Percentiles rank a stretch among this genome's conserved stretches.
These are phyloP conservation scores for Claviceps humidiphila DNA, from an alignment of 2,329 filamentous ascomycete genomes.

Conservation along the genomic window DNA sequence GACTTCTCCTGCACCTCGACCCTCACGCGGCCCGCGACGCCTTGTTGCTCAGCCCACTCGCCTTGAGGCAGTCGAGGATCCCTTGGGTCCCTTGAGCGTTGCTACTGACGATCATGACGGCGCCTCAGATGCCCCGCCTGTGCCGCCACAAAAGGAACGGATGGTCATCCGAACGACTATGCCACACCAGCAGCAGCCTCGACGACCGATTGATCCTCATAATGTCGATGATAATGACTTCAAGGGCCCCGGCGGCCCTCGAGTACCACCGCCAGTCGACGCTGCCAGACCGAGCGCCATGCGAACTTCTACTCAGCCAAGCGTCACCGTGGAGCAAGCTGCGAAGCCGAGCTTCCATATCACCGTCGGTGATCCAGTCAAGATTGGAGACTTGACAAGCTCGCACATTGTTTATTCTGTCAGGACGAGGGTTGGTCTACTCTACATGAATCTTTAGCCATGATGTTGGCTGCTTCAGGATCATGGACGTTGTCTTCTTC, in stretches of 20 bases:
- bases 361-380: slow-evolving; percentile 88
- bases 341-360: slow-evolving; percentile 87
- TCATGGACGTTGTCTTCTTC: not conserved
- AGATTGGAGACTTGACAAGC: slow-evolving; percentile 91
- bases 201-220: slow-evolving; percentile 42
- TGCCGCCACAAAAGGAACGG: slow-evolving; percentile 54
- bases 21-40: slow-evolving; percentile 41
- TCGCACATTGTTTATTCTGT: slow-evolving; percentile 98
- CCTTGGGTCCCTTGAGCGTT: slow-evolving; percentile 64
- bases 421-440: slow-evolving; percentile 59
- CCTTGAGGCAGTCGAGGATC: slow-evolving; percentile 65
- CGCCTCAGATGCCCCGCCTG: slow-evolving; percentile 45
- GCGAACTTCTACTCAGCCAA: slow-evolving; percentile 49
- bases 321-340: slow-evolving; percentile 83
- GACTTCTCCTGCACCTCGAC: slow-evolving; percentile 21
- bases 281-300: slow-evolving; percentile 39
- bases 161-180: slow-evolving; percentile 47
- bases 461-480: not conserved
- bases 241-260: slow-evolving; percentile 35
- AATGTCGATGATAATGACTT: slow-evolving; percentile 61
- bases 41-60: slow-evolving; percentile 64
- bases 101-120: slow-evolving; percentile 33
- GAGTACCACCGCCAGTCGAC: slow-evolving; percentile 54
- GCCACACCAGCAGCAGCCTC: slow-evolving; percentile 28
- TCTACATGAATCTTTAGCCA: not conserved